A percentile compares a stretch with the other conserved stretches of the same genome.
phyloP scores from a whole-genome alignment of 345 rosid genomes.

The Brassica carinata region DNA sequence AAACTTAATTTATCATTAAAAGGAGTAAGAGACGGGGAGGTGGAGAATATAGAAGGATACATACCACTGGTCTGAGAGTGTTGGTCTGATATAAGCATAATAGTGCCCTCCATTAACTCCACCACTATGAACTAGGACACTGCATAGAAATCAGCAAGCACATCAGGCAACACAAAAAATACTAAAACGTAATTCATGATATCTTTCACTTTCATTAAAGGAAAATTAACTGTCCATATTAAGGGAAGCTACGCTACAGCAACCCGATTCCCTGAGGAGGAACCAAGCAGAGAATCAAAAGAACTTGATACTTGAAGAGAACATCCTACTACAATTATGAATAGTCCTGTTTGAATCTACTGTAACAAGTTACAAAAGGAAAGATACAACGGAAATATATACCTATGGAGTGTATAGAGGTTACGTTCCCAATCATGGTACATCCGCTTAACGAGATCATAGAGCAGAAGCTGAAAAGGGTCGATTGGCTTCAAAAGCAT shows the following conservation, averaged over 20 bases:
- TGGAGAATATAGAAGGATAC: conserved; percentile 5
- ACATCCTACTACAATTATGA: not conserved
- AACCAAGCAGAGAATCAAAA: not conserved
- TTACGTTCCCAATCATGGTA: conserved; percentile 86
- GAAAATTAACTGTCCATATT: conserved; percentile 9
- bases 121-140: not conserved
- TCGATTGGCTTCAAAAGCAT: conserved; percentile 47
- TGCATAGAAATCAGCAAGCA: conserved; percentile 34
- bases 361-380: not conserved
- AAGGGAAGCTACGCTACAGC: not conserved
- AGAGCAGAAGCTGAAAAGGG: conserved; percentile 64
- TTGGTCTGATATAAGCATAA: conserved; percentile 64
- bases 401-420: no score
- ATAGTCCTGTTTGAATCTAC: conserved; percentile 10
- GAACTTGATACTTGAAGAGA: not conserved
- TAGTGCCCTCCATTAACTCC: conserved; percentile 6
- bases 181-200: not conserved
- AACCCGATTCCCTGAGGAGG: conserved; percentile 7
- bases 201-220: not conserved
- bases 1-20: not conserved
- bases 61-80: conserved; percentile 89
- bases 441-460: conserved; percentile 86
- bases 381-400: conserved; percentile 9
- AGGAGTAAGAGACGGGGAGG: not conserved
- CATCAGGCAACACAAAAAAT: not conserved